Evolutionary conservation across 2,329 filamentous ascomycete genomes (phyloP), one percentile per base, ranked within the genome.

Genomic region (Cladosporium colombiae): DNA sequence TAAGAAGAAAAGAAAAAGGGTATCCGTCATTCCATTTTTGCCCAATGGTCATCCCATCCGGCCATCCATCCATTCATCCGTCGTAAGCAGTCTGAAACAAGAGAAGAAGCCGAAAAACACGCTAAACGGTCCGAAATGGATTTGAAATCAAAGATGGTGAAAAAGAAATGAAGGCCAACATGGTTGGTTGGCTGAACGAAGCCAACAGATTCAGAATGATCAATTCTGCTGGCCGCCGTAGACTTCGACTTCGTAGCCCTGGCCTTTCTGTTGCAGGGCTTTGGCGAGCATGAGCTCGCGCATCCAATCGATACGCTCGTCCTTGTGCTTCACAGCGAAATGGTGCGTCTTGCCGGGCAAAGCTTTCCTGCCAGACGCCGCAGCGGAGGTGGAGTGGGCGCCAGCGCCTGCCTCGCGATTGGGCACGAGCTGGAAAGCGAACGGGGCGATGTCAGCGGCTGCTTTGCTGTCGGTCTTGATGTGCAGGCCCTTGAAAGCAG

Each of bases 231-330:
- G 21, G 35, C 61, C 72, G 18, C 91, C 91, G 75, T 94, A 94
- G 69, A 93, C 87, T 74, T 88, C 90, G 72, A 95, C 87, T 79
- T 93, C 90, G 72, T 90, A 94, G 21, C 92, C 92, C 72, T 92
- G 89, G 56, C 87, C 88, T 84, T 93, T 95, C 79, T 92, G 90
- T 82, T 89, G 91, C 76, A 92, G 82, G 21, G 92, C 92, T 82
- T 95, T 95, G 63, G 92, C 92, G 55, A 96, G 86, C 92, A 96
- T 96, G 68, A 96, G 81, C 84, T 96, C 92, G 64, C 92, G 85
- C 92, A 96, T 96, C 95, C 95, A 99, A 77, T 97, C 94, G 74
- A 98, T 97, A 68, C 94, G 86, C 76, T 97, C 91, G 75, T 97
- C 92, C 16, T 93, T 86, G 73, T 84, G 88, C 80, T 90, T 90